phyloP scores from a whole-genome alignment of 352 stramenopile species.

The Phytophthora tentaculata region DNA sequence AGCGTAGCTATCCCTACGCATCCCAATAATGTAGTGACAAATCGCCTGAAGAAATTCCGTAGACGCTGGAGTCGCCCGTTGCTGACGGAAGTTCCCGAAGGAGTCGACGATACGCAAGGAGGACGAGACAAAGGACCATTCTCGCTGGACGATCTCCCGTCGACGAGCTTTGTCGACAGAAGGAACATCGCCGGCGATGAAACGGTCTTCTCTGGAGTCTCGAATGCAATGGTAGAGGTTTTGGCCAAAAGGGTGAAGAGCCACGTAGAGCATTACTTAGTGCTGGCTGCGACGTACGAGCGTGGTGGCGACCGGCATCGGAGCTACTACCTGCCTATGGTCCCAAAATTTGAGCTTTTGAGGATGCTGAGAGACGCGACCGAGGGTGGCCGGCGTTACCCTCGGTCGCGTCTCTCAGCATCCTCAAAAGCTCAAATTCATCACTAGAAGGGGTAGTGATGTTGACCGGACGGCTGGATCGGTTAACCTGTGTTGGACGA shows the following conservation, averaged over 20 bases:
- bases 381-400: background rate
- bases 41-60: background rate
- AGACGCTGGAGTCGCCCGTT: background rate
- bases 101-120: background rate
- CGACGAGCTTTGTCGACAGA: background rate
- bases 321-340: background rate
- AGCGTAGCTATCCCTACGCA: background rate
- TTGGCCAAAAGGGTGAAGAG: background rate
- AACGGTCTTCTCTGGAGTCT: background rate
- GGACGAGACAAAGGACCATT: background rate
- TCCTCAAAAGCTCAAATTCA: no score
- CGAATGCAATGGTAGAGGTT: background rate
- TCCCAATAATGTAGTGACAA: background rate
- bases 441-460: background rate
- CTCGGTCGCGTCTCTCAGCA: no score
- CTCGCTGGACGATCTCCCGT: background rate
- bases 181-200: background rate
- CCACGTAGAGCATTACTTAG: background rate
- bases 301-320: background rate
- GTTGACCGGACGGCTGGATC: background rate
- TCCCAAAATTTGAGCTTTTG: background rate
- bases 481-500: background rate
- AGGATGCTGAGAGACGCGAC: background rate
- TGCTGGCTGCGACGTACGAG: background rate
- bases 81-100: background rate